Percentiles rank a stretch among this genome's conserved stretches.
Conservation (phyloP, 441 rosid genomes). For the Adansonia gregorii region DNA sequence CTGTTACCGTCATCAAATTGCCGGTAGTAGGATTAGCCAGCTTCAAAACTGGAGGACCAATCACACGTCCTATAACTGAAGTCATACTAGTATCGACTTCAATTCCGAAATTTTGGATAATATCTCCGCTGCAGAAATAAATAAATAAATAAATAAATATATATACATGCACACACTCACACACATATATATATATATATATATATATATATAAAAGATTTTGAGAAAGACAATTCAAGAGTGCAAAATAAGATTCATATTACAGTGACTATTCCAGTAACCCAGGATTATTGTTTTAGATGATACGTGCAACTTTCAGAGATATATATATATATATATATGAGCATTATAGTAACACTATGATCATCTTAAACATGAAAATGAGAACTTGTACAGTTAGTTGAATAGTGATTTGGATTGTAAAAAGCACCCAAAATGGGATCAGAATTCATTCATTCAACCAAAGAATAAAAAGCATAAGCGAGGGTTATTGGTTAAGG, state of each 20-base stretch:
- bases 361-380: not conserved
- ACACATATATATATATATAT: too few relatives aligned
- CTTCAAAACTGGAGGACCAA: slow-evolving; percentile 75
- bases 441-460: too few relatives aligned
- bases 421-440: too few relatives aligned
- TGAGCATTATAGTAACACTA: not conserved
- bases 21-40: slow-evolving; percentile 44
- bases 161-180: too few relatives aligned
- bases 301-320: not conserved
- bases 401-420: not conserved
- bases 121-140: slow-evolving; percentile 42
- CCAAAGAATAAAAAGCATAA: not conserved
- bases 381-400: not conserved
- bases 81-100: slow-evolving; percentile 54
- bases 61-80: slow-evolving; percentile 63
- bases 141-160: not conserved
- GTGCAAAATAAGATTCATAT: slow-evolving; percentile 4
- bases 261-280: not conserved
- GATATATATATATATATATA: not conserved
- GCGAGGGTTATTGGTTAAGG: not conserved
- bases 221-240: not conserved
- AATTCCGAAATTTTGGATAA: slow-evolving; percentile 50
- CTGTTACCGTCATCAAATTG: slow-evolving; percentile 42
- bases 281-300: not conserved
- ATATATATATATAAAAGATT: not conserved